Evolutionary conservation across 1,139 yeast species (phyloP).

Genomic region (Yueomyces sp.): DNA sequence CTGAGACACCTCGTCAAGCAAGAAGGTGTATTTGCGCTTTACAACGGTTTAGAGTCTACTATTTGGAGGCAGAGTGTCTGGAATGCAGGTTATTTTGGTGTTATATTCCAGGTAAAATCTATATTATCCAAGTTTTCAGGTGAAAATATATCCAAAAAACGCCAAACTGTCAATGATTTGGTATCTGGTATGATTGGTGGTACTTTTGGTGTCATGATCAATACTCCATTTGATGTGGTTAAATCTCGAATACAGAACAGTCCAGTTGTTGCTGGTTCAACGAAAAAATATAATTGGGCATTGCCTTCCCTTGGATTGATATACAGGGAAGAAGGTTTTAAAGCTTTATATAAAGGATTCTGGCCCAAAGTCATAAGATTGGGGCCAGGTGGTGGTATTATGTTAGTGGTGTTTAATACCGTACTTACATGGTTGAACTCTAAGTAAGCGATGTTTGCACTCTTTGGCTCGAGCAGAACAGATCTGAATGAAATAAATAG

Average conservation of each 20-base stretch:
- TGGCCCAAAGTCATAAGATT: slow-evolving; percentile 92
- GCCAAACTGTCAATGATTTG: slow-evolving; percentile 71
- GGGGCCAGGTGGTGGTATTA: slow-evolving; percentile 98
- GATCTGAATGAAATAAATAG: no score
- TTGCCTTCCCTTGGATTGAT: slow-evolving; percentile 67
- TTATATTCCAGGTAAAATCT: slow-evolving; percentile 74
- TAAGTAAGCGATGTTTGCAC: no score
- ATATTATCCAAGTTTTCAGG: slow-evolving; percentile 69
- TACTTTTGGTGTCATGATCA: slow-evolving; percentile 82
- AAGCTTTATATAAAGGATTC: slow-evolving; percentile 87
- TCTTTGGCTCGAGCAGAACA: no score
- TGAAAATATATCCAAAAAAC: slow-evolving; percentile 12
- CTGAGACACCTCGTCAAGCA: slow-evolving; percentile 54
- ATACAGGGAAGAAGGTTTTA: slow-evolving; percentile 79
- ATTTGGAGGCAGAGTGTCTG: slow-evolving; percentile 93
- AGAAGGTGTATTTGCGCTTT: slow-evolving; percentile 75
- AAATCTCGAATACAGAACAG: slow-evolving; percentile 91
- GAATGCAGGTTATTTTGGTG: slow-evolving; percentile 98
- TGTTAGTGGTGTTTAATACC: slow-evolving; percentile 86
- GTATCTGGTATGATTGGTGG: slow-evolving; percentile 95
- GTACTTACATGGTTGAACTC: slow-evolving; percentile 37
- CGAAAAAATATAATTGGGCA: slow-evolving; percentile 82
- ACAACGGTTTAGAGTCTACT: slow-evolving; percentile 93
- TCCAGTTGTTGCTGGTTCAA: slow-evolving; percentile 28
- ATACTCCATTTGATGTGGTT: slow-evolving; percentile 97